Evolutionary conservation across 2,329 filamentous ascomycete species (phyloP), one percentile per base, ranked within the genome.

Genomic region (Xylaria sp.): DNA sequence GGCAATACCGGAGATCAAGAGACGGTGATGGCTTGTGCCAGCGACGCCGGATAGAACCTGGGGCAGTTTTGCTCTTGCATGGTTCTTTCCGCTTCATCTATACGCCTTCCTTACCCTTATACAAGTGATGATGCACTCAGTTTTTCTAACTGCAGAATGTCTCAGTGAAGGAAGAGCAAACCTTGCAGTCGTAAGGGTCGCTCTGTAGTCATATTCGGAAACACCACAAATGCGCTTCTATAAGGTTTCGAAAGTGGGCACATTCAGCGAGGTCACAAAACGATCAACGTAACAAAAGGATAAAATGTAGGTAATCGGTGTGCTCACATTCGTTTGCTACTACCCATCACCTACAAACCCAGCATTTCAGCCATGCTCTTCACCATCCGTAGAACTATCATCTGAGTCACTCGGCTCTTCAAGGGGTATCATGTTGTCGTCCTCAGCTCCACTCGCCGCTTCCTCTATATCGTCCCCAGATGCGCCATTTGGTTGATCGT

Each of bases 391-490:
- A 15, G 78, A 76, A 42, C 67, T 70, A 64, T 76, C 72, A 13
- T 76, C 75, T 42, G 73, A 73, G 50, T 77, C 75, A 61, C 75
- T 77, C 60, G 76, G 67, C 55, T 76, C 76, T 53, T 77, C 78
- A 50, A 81, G 76, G 81, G 75, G 80, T 82, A 75, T 85, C 80
- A 78, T 83, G 77, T 83, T 80, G 68, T 84, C 80, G 68, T 84
- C 83, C 44, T 80, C 80, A 31, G 79, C 80, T 45, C 27, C 69
- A 54, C 49, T 58, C 17, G 64, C 50, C 45, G 33, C 49, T 27
- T 45, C 50, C 39, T 66, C 50, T 13, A 49, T 39, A 54, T 31
- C 61, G 10, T 47, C 61, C 55, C 77, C 79, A 53, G 77, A 77
- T 47, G 77, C 79, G n/a, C 80, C 76, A 63, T 65, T 63, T 45